phyloP scores from a whole-genome alignment of 768 basidiomycete species.

The Suillus luteus region DNA sequence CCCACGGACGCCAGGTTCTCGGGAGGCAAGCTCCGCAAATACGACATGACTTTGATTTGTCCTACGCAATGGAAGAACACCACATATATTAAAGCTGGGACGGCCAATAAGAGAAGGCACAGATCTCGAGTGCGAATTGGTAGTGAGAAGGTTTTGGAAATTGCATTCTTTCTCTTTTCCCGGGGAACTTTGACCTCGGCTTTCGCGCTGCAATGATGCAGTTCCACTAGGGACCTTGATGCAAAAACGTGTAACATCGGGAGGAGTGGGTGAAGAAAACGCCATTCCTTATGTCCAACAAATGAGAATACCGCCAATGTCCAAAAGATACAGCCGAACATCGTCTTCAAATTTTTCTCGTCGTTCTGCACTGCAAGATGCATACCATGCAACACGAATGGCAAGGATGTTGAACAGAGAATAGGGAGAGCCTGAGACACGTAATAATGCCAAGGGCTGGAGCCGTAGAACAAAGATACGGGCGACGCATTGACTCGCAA shows the following conservation, averaged over 20 bases:
- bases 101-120: constrained; percentile 48
- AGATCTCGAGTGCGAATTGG: constrained; percentile 41
- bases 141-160: constrained; percentile 18
- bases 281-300: constrained; percentile 95
- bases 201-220: constrained; percentile 27
- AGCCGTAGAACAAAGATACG: constrained; percentile 92
- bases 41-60: constrained; percentile 75
- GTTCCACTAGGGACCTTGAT: constrained; percentile 65
- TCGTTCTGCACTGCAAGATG: constrained; percentile 36
- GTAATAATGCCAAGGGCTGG: constrained; percentile 87
- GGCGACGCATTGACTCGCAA: constrained; percentile 78
- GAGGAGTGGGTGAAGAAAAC: constrained; percentile 90
- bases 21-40: constrained; percentile 56
- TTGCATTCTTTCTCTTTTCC: constrained; percentile 10
- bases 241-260: constrained; percentile 83
- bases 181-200: constrained; percentile 1
- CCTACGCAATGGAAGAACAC: constrained; percentile 76
- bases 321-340: constrained; percentile 60
- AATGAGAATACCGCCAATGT: constrained; percentile 71
- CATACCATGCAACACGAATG: constrained; percentile 68
- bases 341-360: constrained; percentile 37
- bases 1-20: constrained; percentile 63
- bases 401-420: constrained; percentile 69
- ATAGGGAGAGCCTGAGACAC: constrained; percentile 84
- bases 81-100: constrained; percentile 70